Conservation (phyloP, 495 filamentous ascomycete species). For the Tetracladium setigerum region DNA sequence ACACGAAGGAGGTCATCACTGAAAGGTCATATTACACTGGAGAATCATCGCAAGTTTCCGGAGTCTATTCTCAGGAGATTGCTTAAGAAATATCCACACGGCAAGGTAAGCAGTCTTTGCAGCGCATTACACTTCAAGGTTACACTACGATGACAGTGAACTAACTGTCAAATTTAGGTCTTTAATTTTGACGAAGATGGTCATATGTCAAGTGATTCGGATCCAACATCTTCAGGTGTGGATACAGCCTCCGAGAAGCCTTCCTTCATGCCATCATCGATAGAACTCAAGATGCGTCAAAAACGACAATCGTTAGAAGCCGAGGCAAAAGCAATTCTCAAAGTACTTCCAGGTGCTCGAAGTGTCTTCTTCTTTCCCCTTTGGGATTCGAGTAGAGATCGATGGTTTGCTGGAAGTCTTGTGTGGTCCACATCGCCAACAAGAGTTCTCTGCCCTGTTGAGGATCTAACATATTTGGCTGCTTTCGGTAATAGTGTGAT, state of each 20-base stretch:
- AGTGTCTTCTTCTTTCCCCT: slow-evolving; percentile 53
- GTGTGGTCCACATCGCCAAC: slow-evolving; percentile 47
- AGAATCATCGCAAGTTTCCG: slow-evolving; percentile 21
- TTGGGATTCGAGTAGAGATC: slow-evolving; percentile 60
- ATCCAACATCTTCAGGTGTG: slow-evolving; percentile 17
- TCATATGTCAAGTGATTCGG: slow-evolving; percentile 21
- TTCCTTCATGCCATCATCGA: not conserved
- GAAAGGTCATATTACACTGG: slow-evolving; percentile 10
- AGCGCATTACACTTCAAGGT: too few relatives aligned
- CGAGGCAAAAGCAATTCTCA: slow-evolving; percentile 19
- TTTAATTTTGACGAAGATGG: slow-evolving; percentile 34
- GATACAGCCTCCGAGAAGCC: not conserved
- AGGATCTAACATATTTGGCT: slow-evolving; percentile 47
- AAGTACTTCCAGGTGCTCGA: slow-evolving; percentile 40
- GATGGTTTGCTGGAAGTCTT: slow-evolving; percentile 64
- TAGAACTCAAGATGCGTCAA: slow-evolving; percentile 17
- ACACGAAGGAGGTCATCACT: slow-evolving; percentile 18
- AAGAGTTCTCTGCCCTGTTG: slow-evolving; percentile 31
- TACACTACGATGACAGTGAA: too few relatives aligned
- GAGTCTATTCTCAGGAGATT: slow-evolving; percentile 29
- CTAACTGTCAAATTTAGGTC: too few relatives aligned
- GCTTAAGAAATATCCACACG: slow-evolving; percentile 29
- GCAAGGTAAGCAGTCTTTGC: too few relatives aligned
- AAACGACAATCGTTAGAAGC: slow-evolving; percentile 12
- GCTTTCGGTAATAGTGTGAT: slow-evolving; percentile 47